Percentiles rank a stretch among this genome's conserved stretches.
Evolutionary conservation across 2,329 filamentous ascomycete species (phyloP).

Genomic region (Myriosclerotinia scirpicola): DNA sequence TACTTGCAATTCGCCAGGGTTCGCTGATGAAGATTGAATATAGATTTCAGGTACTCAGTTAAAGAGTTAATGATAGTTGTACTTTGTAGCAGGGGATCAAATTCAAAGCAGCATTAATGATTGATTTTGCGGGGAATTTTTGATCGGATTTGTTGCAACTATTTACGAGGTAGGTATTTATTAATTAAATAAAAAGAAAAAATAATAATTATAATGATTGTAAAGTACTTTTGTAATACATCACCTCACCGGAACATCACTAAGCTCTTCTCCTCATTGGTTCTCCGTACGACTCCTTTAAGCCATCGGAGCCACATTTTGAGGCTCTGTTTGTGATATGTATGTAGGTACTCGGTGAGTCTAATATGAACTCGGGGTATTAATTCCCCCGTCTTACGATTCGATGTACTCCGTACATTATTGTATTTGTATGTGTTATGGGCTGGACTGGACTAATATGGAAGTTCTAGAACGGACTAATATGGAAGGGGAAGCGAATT

Average conservation of each 20-base stretch:
- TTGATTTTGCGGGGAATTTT: constrained; percentile 3
- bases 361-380: too few species aligned
- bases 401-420: too few species aligned
- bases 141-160: too few species aligned
- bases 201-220: not conserved
- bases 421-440: too few species aligned
- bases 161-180: too few species aligned
- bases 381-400: too few species aligned
- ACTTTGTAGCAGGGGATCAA: not conserved
- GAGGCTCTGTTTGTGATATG: constrained; percentile 16
- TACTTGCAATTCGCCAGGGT: not conserved
- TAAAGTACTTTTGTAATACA: too few species aligned
- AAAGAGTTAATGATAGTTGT: not conserved
- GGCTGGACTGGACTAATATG: too few species aligned
- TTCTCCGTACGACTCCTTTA: not conserved
- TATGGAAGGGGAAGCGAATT: too few species aligned
- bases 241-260: too few species aligned
- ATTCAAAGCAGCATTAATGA: not conserved
- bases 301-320: not conserved
- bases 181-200: not conserved
- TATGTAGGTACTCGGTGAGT: too few species aligned
- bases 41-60: not conserved
- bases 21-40: constrained; percentile 10
- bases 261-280: not conserved
- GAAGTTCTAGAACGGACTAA: too few species aligned